A percentile compares a stretch with the other conserved stretches of the same genome.
Conservation (phyloP, 2,329 filamentous ascomycete genomes). For the Aureobasidium subglaciale region DNA sequence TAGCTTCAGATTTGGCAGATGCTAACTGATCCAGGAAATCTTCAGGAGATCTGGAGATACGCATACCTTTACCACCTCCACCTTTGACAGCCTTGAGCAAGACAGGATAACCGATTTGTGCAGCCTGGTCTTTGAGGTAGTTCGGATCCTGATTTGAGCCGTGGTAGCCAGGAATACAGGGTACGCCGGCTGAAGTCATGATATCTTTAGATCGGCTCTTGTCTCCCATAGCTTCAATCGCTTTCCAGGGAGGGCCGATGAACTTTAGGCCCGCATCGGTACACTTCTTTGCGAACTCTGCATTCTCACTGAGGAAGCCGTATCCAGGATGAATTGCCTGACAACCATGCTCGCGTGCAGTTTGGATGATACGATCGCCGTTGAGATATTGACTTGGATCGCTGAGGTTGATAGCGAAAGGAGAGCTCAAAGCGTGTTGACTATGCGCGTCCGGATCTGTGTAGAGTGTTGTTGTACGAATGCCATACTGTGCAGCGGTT, state of each 20-base stretch:
- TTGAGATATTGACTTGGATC: slow-evolving; percentile 83
- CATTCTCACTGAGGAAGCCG: slow-evolving; percentile 90
- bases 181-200: slow-evolving; percentile 90
- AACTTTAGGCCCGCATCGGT: slow-evolving; percentile 87
- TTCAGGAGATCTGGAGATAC: slow-evolving; percentile 50
- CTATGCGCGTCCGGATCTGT: slow-evolving; percentile 82
- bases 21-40: slow-evolving; percentile 55
- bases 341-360: slow-evolving; percentile 80
- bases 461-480: slow-evolving; percentile 89
- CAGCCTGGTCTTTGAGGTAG: slow-evolving; percentile 61
- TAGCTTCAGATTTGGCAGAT: slow-evolving; percentile 58
- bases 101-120: slow-evolving; percentile 60
- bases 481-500: slow-evolving; percentile 81
- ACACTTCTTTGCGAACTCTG: slow-evolving; percentile 80
- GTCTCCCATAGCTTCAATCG: slow-evolving; percentile 79
- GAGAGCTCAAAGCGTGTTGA: slow-evolving; percentile 81
- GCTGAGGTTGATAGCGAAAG: slow-evolving; percentile 77
- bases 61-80: slow-evolving; percentile 62
- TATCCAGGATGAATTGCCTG: slow-evolving; percentile 93
- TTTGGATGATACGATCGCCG: slow-evolving; percentile 80
- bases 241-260: slow-evolving; percentile 78
- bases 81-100: slow-evolving; percentile 61
- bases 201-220: slow-evolving; percentile 92
- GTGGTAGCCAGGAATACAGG: slow-evolving; percentile 94
- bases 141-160: slow-evolving; percentile 68